Evolutionary conservation across 768 basidiomycete genomes (phyloP).

Genomic region (Austroboletus festivus): DNA sequence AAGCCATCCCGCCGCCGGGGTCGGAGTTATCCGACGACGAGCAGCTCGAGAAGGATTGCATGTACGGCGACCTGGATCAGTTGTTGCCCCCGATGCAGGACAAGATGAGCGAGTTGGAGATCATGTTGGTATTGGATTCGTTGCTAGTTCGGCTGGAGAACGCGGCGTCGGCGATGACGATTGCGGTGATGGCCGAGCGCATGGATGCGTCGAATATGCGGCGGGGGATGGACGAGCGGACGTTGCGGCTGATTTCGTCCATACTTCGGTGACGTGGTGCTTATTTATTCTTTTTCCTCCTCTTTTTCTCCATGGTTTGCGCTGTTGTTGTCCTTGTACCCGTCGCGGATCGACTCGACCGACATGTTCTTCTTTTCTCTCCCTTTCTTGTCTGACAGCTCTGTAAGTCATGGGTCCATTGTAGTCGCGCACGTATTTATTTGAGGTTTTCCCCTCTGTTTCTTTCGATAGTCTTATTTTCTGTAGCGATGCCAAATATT

Average conservation of each 20-base stretch:
- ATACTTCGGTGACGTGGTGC: slow-evolving; percentile 22
- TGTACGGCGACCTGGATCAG: slow-evolving; percentile 58
- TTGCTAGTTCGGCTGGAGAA: slow-evolving; percentile 76
- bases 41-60: slow-evolving; percentile 31
- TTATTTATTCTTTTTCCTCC: not conserved
- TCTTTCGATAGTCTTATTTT: not conserved
- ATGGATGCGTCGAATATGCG: slow-evolving; percentile 35
- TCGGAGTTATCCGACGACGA: slow-evolving; percentile 23
- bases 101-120: slow-evolving; percentile 66
- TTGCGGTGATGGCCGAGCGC: slow-evolving; percentile 9
- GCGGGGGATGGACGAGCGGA: slow-evolving; percentile 46
- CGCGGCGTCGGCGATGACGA: slow-evolving; percentile 41
- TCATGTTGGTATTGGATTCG: slow-evolving; percentile 74
- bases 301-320: not conserved
- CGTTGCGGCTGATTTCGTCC: slow-evolving; percentile 42
- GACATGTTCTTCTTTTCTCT: not conserved
- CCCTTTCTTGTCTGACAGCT: not conserved
- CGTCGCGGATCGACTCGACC: not conserved
- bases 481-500: not conserved
- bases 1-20: slow-evolving; percentile 19
- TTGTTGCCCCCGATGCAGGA: slow-evolving; percentile 69
- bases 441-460: not conserved
- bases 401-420: not conserved
- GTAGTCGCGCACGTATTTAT: not conserved
- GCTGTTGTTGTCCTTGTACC: not conserved